A percentile compares a stretch with the other conserved stretches of the same genome.
Evolutionary conservation across 108 stramenopile species (phyloP).

Genomic region (Conticribra weissflogii): DNA sequence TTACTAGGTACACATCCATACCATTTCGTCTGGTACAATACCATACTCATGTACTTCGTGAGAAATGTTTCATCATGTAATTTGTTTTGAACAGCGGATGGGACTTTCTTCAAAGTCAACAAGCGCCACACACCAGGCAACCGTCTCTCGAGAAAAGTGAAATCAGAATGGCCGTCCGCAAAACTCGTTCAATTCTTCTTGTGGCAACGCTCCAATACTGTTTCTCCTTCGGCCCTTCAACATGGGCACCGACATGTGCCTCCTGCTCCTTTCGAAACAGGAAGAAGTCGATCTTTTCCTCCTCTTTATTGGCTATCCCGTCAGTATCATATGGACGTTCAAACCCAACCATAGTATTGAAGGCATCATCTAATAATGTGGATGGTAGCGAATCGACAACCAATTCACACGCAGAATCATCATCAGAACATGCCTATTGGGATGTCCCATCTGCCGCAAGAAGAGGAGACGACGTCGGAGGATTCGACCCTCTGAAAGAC

Average conservation of each 20-base stretch:
- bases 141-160: no score
- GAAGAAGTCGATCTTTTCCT: not conserved
- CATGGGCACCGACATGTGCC: not conserved
- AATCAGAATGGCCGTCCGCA: not conserved
- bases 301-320: not conserved
- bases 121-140: no score
- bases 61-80: no score
- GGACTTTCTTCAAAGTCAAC: no score
- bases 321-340: not conserved
- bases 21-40: no score
- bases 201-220: not conserved
- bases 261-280: not conserved
- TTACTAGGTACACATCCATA: no score
- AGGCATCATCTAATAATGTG: not conserved
- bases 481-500: constrained; percentile 21
- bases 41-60: no score
- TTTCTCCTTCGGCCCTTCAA: not conserved
- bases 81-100: no score
- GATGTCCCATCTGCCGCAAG: not conserved
- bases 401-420: not conserved
- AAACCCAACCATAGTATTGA: not conserved
- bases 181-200: not conserved
- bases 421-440: not conserved
- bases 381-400: not conserved
- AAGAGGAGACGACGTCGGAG: constrained; percentile 26